Evolutionary conservation across 1,284 basidiomycete genomes (phyloP).

Genomic region (Leccinum glutinopallens): DNA sequence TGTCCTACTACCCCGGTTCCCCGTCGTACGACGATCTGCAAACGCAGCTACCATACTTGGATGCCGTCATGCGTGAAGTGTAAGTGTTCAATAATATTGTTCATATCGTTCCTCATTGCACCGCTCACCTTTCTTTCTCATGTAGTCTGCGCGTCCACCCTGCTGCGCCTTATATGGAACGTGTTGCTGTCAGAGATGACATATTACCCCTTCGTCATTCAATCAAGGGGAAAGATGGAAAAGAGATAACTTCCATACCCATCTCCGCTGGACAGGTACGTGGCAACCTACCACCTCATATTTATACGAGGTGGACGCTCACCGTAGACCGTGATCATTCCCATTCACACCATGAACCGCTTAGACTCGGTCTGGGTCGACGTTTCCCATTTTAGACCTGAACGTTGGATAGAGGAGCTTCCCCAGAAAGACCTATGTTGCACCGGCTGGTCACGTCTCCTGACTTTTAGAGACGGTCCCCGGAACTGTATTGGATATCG

Average conservation of each 20-base stretch:
- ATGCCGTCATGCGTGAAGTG: conserved; percentile 15
- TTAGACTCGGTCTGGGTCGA: conserved; percentile 13
- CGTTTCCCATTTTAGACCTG: conserved; percentile 8
- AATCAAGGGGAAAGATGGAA: conserved; percentile 6
- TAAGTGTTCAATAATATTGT: conserved; percentile 3
- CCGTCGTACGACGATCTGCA: conserved; percentile 13
- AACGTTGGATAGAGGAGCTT: conserved; percentile 11
- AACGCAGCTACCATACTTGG: conserved; percentile 15
- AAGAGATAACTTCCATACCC: conserved; percentile 9
- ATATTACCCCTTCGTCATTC: conserved; percentile 11
- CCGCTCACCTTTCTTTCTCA: neutral
- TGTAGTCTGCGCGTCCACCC: conserved; percentile 12
- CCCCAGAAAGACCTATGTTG: conserved; percentile 11
- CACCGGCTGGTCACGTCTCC: conserved; percentile 16
- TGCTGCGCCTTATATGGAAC: conserved; percentile 11
- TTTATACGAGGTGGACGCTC: neutral
- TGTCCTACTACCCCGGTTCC: conserved; percentile 4
- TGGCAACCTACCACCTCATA: neutral
- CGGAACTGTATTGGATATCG: conserved; percentile 16
- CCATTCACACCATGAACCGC: conserved; percentile 12
- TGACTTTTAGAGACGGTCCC: conserved; percentile 18
- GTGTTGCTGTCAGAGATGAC: conserved; percentile 12
- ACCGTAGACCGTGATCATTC: conserved; percentile 12
- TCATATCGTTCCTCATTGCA: too few species aligned
- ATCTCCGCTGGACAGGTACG: conserved; percentile 13